These are phyloP conservation scores for Lachancea cidri DNA, from an alignment of 805 yeast species.

Conservation along the genomic window DNA sequence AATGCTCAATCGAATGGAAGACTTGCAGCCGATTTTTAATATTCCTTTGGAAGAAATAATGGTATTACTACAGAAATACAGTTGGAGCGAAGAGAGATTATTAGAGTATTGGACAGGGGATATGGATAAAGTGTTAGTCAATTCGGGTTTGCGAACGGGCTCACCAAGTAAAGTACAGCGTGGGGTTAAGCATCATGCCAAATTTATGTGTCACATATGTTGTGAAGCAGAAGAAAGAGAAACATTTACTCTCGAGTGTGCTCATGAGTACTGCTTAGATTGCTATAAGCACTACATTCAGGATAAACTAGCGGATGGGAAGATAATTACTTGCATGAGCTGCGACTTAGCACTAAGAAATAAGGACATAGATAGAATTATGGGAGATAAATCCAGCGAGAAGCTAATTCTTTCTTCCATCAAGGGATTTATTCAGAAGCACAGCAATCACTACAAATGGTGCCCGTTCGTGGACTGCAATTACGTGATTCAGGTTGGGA, in stretches of 20 bases:
- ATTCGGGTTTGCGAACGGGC: conserved; percentile 31
- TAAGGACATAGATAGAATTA: conserved; percentile 39
- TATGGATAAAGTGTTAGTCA: conserved; percentile 32
- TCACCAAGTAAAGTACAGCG: conserved; percentile 5
- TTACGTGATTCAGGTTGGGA: conserved; percentile 44
- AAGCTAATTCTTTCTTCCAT: conserved; percentile 36
- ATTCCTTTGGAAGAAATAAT: conserved; percentile 33
- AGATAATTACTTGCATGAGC: conserved; percentile 61
- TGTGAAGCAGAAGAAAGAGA: conserved; percentile 46
- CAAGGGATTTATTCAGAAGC: conserved; percentile 48
- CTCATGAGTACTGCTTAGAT: conserved; percentile 60
- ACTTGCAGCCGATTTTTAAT: conserved; percentile 27
- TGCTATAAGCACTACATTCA: conserved; percentile 64
- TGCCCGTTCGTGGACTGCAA: conserved; percentile 86
- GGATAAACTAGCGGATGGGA: conserved; percentile 39
- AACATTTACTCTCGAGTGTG: conserved; percentile 56
- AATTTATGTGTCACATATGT: conserved; percentile 62
- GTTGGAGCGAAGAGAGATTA: conserved; percentile 56
- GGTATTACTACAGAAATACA: conserved; percentile 42
- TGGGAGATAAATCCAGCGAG: conserved; percentile 32
- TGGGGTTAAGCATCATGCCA: conserved; percentile 17
- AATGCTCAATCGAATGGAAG: conserved; percentile 25
- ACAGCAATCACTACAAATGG: conserved; percentile 50
- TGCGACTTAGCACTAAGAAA: conserved; percentile 39
- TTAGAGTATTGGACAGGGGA: conserved; percentile 51